Evolutionary conservation across 148 eudicot genomes (phyloP), one percentile per base, ranked within the genome.

Genomic region (Camellia japonica): DNA sequence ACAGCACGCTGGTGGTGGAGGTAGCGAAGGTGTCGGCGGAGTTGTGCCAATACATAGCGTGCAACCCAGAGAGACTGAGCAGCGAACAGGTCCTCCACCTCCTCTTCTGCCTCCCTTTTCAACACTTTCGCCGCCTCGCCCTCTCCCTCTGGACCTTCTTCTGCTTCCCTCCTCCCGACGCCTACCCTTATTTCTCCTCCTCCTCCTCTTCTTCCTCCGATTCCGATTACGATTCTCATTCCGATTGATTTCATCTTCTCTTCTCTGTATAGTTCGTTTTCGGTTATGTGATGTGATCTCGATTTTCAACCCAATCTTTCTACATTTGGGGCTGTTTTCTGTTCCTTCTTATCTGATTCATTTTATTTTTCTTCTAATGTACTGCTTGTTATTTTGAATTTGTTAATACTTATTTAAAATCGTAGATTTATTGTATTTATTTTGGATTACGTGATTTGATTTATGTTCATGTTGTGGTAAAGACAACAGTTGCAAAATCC

Each of bases 51-150:
- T 90, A 94, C 90, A 86, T 92, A 60, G 94, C 96, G 0, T 92
- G 98, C 86, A 94, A 94, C 58, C 96, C 98, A 0, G 91, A 94
- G 80, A 83, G 87, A 15, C 71, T 94, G 4, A 83, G 84, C 84
- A 83, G 88, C 83, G 86, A 90, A 0, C 89, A 94, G 75, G 98
- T 94, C 2, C 85, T 94, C 54, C 76, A 87, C 81, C 98, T 94
- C 83, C 84, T 94, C 82, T 93, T 89, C 82, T 90, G 93, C 79
- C 87, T 90, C 82, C 98, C 98, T 72, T 88, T 93, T 65, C 94
- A 88, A 49, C 93, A 93, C 60, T 54, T 94, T 52, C 88, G 89
- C 52, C 95, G 97, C 43, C 70, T 94, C 78, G 86, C 94, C 79
- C 90, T 88, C 77, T 88, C 89, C 73, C 68, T 93, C 41, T 87